Base-by-base conservation (phyloP, 257 asterid species). In the Anisodus tanguticus region DNA sequence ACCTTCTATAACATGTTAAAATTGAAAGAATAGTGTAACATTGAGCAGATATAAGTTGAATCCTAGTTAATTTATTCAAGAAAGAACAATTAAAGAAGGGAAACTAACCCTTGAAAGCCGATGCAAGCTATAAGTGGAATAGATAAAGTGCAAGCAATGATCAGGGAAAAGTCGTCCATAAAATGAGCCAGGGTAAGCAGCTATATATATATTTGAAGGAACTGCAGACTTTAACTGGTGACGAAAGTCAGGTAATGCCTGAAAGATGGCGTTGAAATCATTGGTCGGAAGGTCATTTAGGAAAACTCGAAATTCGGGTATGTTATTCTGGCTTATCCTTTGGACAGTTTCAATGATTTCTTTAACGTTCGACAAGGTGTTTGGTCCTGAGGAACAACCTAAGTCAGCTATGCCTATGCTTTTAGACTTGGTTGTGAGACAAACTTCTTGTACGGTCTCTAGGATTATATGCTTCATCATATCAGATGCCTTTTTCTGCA, bases 361-460 rank as follows among this genome's bases (percentile, higher is more conserved):
- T 81, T 90, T 91, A 3, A 95, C 76, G 87, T 87, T 91, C 0
- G 97, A 91, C 1, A 95, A 89, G 1, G 98, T 83, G 88, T 94
- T 95, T 0, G 95, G 98, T 13, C 99, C 98, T 0, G 97, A 91
- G 5, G 99, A 94, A 59, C 99, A 95, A 3, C 99, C 99, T 83
- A 95, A 86, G 87, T 95, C 99, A 6, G 98, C 97, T 67, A 95
- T 87, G 72, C 95, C 95, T 60, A 93, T 15, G 96, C 97, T 93
- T 77, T 72, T 87, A 1, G 97, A 95, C 83, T 35, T 83, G n/a
- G 88, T 84, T n/a, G 88, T 89, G 19, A 71, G 5, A 45, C 84
- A 86, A 60, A 88, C 87, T 74, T 88, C 86, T 68, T 90, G 86
- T 12, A 94, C 86, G 83, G 91, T 71, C 87, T 90, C 92, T 78